Base-by-base conservation (phyloP, 2,329 filamentous ascomycete species). In the Calonectria naviculata region DNA sequence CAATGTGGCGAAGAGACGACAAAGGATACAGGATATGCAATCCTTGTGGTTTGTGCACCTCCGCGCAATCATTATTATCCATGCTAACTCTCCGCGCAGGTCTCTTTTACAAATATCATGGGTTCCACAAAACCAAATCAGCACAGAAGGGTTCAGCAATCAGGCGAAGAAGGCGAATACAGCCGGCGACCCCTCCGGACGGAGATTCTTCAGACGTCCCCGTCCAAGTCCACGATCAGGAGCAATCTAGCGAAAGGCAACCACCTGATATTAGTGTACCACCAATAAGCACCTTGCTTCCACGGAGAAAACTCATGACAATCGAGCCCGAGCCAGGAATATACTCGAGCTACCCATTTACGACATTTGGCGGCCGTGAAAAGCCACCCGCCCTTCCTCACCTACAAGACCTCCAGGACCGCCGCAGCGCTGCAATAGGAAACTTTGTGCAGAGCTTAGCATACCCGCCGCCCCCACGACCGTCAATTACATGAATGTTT, bases 11-110 rank as follows among this genome's bases (percentile, higher is more conserved):
- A 24, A 34, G 56, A 19, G 56, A 61, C 36, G 42, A n/a, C 8
- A 61, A 42, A 26, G 56, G 56, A 29, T 42, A 61, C 19, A 61
- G 56, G 24, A 61, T 61, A 61, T 61, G 56, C 24, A 61, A 61
- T 42, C 36, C 56, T 17, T 61, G 56, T 28, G 56, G 56, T 61
- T 61, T 31, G 56, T 61, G 34, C 15, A 24, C 17, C 15, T 34
- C 28, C 36, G 15, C 8, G n/a, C n/a, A n/a, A n/a, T n/a, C 52
- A 29, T 38, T 13, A 12, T 12, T 17, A 1, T 3, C 24, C 10
- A 28, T 15, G 26, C 36, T 61, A 10, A 61, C 56, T 13, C n/a
- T n/a, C n/a, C 36, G 26, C 9, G 5, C 21, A 61, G 56, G 56
- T 4, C 56, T 61, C 9, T 61, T 61, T 24, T 61, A 61, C 56